A percentile compares a stretch with the other conserved stretches of the same genome.
Conservation (phyloP, 176 grass and related monocot species). For the Tillandsia fasciculata region DNA sequence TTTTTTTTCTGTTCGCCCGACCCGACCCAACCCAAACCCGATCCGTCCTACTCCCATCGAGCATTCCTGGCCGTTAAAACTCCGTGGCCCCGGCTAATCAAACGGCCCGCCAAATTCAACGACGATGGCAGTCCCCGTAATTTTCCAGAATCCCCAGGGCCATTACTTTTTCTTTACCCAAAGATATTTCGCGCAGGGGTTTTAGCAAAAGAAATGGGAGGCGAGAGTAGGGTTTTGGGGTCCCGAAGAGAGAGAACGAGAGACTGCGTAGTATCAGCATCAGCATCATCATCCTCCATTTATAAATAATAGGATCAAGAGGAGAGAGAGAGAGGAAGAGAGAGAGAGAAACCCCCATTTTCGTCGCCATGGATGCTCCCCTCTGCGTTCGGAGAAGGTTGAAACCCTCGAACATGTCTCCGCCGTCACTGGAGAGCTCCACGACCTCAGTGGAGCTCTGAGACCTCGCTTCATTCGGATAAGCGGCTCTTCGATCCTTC, state of each 20-base stretch:
- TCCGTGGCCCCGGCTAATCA: neutral
- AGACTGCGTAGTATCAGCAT: slow-evolving; percentile 2
- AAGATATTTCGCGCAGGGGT: slow-evolving; percentile 29
- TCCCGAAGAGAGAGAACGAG: neutral
- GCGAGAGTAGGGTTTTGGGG: slow-evolving; percentile 30
- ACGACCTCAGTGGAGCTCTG: neutral
- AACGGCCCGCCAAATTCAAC: slow-evolving; percentile 6
- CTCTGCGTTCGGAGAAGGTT: neutral
- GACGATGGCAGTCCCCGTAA: slow-evolving; percentile 1
- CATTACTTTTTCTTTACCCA: neutral
- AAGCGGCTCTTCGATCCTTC: neutral
- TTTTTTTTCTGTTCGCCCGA: too few relatives aligned
- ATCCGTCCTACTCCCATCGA: too few relatives aligned
- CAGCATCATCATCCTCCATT: neutral
- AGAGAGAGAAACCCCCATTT: neutral
- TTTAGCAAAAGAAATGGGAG: slow-evolving; percentile 16
- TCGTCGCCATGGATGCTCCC: slow-evolving; percentile 5
- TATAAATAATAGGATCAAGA: slow-evolving; percentile 2
- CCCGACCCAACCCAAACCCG: too few relatives aligned
- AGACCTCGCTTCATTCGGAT: neutral
- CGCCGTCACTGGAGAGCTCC: neutral
- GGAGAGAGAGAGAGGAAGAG: neutral
- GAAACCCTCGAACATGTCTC: neutral
- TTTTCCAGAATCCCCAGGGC: neutral
- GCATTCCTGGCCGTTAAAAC: too few relatives aligned